Conservation (phyloP, 345 rosid genomes). For the Cochlearia excelsa region DNA sequence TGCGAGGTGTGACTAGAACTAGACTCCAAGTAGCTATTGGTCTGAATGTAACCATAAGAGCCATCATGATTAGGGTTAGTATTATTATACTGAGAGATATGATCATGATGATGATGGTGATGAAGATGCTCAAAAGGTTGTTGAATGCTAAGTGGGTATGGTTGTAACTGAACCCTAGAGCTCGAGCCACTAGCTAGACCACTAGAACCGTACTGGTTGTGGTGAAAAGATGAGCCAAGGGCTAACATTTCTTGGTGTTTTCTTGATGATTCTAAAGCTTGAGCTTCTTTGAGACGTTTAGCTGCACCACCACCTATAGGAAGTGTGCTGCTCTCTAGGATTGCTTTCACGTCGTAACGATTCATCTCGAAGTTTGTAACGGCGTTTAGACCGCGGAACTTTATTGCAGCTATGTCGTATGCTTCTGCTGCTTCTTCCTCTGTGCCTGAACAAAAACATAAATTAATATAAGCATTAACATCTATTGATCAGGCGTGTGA, state of each 20-base stretch:
- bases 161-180: constrained; percentile 52
- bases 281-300: constrained; percentile 94
- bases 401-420: constrained; percentile 96
- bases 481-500: too few relatives aligned
- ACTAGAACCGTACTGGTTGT: constrained; percentile 47
- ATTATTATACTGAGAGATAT: constrained; percentile 52
- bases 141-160: constrained; percentile 64
- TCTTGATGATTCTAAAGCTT: constrained; percentile 78
- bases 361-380: constrained; percentile 97
- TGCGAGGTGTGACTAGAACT: constrained; percentile 45
- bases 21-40: constrained; percentile 44
- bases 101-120: constrained; percentile 62
- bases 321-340: constrained; percentile 87
- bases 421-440: constrained; percentile 99
- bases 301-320: constrained; percentile 99
- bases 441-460: constrained; percentile 49
- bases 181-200: constrained; percentile 39
- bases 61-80: constrained; percentile 42
- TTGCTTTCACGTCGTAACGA: constrained; percentile 92
- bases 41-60: constrained; percentile 61
- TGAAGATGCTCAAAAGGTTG: constrained; percentile 50
- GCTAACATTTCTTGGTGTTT: constrained; percentile 87
- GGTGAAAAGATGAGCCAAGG: constrained; percentile 58
- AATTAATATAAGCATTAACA: constrained; percentile 1
- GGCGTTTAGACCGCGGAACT: constrained; percentile 84